phyloP scores from a whole-genome alignment of 2,329 filamentous ascomycete species.

The Calcarisporium arbuscula region DNA sequence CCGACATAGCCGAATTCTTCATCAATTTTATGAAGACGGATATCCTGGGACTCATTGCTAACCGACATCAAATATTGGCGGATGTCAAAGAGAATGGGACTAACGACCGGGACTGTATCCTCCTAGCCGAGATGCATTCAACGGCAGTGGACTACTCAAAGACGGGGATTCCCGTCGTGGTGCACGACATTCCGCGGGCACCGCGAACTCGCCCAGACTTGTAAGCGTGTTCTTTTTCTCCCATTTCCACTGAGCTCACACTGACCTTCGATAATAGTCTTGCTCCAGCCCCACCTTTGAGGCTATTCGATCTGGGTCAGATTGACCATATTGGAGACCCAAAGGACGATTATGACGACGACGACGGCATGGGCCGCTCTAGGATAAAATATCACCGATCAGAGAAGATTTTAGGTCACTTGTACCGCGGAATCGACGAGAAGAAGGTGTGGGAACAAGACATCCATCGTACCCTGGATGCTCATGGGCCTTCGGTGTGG shows the following conservation, averaged over 20 bases:
- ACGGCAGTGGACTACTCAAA: conserved; percentile 72
- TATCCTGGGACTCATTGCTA: conserved; percentile 59
- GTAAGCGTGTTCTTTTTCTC: conserved; percentile 28
- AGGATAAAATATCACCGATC: conserved; percentile 58
- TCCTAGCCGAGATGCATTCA: conserved; percentile 59
- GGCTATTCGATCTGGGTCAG: conserved; percentile 37
- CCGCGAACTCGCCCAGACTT: conserved; percentile 46
- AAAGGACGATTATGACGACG: conserved; percentile 30
- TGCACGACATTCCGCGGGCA: conserved; percentile 34
- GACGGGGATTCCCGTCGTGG: conserved; percentile 56
- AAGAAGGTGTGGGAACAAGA: conserved; percentile 53
- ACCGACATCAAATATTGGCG: conserved; percentile 55
- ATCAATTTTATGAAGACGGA: conserved; percentile 69
- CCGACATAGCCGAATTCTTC: conserved; percentile 76
- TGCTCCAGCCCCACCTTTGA: conserved; percentile 37
- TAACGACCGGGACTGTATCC: conserved; percentile 40
- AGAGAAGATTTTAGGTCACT: conserved; percentile 58
- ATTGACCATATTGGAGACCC: conserved; percentile 27
- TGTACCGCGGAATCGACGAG: conserved; percentile 72
- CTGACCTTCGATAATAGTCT: conserved; percentile 28
- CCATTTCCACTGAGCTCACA: conserved; percentile 1
- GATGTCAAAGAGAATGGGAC: conserved; percentile 51
- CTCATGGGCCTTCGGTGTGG: conserved; percentile 34
- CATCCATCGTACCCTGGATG: conserved; percentile 26
- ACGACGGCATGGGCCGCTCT: conserved; percentile 37